Conservation (phyloP, 805 yeast species). For the Jamesozyma gamospora region DNA sequence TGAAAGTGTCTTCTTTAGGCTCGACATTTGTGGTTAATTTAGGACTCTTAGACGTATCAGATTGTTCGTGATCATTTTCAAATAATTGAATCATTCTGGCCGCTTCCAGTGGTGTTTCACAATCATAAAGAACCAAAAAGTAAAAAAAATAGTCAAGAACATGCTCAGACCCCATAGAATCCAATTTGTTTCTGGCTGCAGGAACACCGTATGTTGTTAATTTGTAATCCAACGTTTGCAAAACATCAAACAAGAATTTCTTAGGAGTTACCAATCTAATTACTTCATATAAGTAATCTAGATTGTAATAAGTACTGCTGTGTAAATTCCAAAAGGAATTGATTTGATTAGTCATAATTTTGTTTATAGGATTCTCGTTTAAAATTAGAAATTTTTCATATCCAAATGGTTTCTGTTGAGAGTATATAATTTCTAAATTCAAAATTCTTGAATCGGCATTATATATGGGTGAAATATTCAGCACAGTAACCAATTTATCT, state of each 20-base stretch:
- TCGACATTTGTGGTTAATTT: background rate
- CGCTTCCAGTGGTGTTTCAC: constrained; percentile 17
- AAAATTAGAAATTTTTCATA: constrained; percentile 19
- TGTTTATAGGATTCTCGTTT: constrained; percentile 25
- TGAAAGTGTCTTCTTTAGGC: constrained; percentile 1
- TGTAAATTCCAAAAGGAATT: constrained; percentile 31
- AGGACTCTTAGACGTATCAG: background rate
- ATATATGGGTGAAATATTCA: constrained; percentile 21
- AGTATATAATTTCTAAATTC: constrained; percentile 16
- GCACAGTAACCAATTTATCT: constrained; percentile 12
- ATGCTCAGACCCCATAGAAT: constrained; percentile 17
- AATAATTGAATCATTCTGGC: constrained; percentile 15
- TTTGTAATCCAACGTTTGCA: constrained; percentile 22
- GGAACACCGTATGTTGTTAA: constrained; percentile 18
- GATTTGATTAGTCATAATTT: constrained; percentile 27
- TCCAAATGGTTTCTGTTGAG: constrained; percentile 22
- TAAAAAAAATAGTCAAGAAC: constrained; percentile 24
- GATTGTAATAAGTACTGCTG: constrained; percentile 29
- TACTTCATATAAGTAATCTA: constrained; percentile 24
- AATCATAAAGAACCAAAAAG: constrained; percentile 24
- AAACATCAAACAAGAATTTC: constrained; percentile 20
- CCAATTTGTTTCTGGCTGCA: constrained; percentile 16
- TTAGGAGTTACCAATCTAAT: constrained; percentile 23
- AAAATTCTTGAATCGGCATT: constrained; percentile 22
- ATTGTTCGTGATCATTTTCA: constrained; percentile 6